Evolutionary conservation across 2,329 filamentous ascomycete species (phyloP), one percentile per base, ranked within the genome.

Genomic region (Pseudophaeomoniella oleicola): DNA sequence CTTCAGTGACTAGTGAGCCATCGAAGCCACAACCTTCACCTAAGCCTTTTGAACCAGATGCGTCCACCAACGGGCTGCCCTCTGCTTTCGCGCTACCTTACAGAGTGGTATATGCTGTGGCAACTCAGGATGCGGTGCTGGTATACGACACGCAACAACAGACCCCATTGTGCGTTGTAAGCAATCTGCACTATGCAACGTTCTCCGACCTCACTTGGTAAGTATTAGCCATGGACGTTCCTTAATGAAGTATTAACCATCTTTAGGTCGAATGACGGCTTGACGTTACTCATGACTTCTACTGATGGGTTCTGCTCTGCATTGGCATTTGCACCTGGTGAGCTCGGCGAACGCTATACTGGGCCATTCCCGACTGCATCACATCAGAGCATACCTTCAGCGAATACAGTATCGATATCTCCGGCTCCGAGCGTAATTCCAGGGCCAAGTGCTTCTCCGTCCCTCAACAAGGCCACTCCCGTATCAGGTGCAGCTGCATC

Each of bases 111-210:
- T 98, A 96, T 59, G 90, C 88, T 3, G 88, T 98, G 27, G 92
- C 90, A 5, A 98, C 90, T 0, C 88, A 96, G 54, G 90, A 98
- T 59, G 83, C 90, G 0, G 83, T 98, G 3, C 66, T 94, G 31
- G 70, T 98, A 15, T 98, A 98, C 53, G 90, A 98, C 58, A 98
- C 90, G 0, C 90, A 98, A 53, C 90, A 98, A 54, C 81, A 87
- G 50, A 92, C 85, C 5, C 90, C 90, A 2, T 66, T 98, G 22
- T 94, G 86, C 54, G 72, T 96, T 29, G 88, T 98, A 34, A 96
- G 86, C 70, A 98, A 98, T 52, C 62, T 98, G 45, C 90, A 98
- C 57, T 94, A 88, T 56, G 87, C 90, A 3, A 96, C 90, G 0
- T 98, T 98, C 53, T 98, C 90, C 1, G 90, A 98, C 55, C 64